Evolutionary conservation across 306 rosid genomes (phyloP).

Genomic region (Glycine tomentella): DNA sequence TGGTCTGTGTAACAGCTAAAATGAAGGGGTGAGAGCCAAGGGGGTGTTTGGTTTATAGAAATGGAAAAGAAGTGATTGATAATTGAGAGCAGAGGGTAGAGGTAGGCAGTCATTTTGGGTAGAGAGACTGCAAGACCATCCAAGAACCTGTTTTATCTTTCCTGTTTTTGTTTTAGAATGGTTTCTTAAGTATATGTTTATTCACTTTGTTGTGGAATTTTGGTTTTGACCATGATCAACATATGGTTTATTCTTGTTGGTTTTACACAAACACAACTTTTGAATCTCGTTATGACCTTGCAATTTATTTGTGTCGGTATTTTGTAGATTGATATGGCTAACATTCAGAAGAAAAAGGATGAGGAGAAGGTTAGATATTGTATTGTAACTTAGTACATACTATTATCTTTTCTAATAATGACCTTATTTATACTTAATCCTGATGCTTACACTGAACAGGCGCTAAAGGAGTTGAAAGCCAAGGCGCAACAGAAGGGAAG

Average conservation of each 20-base stretch:
- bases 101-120: too few species aligned
- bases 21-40: too few species aligned
- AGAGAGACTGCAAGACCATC: too few species aligned
- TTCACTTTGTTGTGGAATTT: not conserved
- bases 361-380: conserved; percentile 82
- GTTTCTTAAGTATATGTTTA: not conserved
- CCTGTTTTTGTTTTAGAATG: not conserved
- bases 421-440: conserved; percentile 1
- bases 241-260: not conserved
- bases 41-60: too few species aligned
- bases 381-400: not conserved
- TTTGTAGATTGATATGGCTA: conserved; percentile 81
- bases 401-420: conserved; percentile 2
- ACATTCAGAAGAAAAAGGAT: conserved; percentile 89
- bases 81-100: too few species aligned
- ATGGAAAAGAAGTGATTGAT: too few species aligned
- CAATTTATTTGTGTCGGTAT: not conserved
- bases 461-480: conserved; percentile 79
- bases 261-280: not conserved
- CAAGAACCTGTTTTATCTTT: not conserved
- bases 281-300: conserved; percentile 15
- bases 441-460: conserved; percentile 50
- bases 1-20: too few species aligned
- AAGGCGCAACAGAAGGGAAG: conserved; percentile 80
- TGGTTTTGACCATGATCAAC: not conserved